These are phyloP conservation scores for Pelagomonas calceolata DNA, from an alignment of 108 stramenopile genomes.

Conservation along the genomic window DNA sequence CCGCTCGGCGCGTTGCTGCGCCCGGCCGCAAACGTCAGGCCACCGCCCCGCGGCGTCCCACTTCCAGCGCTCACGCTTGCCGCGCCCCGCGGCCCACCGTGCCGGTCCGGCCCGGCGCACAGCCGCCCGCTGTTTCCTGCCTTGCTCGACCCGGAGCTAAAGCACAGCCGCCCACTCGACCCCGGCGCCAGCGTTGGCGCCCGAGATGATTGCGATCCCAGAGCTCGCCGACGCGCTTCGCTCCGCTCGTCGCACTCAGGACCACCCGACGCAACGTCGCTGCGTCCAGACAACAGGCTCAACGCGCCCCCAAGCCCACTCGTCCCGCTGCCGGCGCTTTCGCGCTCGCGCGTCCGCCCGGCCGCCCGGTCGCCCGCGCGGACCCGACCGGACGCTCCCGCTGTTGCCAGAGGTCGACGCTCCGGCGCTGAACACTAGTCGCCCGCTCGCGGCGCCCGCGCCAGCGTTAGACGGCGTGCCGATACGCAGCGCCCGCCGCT, in stretches of 20 bases:
- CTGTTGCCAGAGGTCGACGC: no score
- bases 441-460: no score
- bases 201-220: constrained; percentile 10
- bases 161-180: constrained; percentile 17
- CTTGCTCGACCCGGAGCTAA: constrained; percentile 27
- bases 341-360: neutral
- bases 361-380: constrained; percentile 5
- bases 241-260: neutral
- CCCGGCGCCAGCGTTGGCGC: constrained; percentile 33
- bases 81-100: constrained; percentile 26
- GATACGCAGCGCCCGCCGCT: no score
- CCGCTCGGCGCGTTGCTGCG: neutral
- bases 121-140: constrained; percentile 23
- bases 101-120: constrained; percentile 24
- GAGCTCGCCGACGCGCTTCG: constrained; percentile 11
- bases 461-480: no score
- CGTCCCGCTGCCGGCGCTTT: constrained; percentile 2
- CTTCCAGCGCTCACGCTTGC: constrained; percentile 27
- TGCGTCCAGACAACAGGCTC: neutral
- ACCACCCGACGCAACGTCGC: neutral
- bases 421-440: no score
- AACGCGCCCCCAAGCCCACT: neutral
- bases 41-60: constrained; percentile 1
- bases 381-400: no score
- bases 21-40: neutral